These are phyloP conservation scores for Parachaetomium inaequale DNA, from an alignment of 495 filamentous ascomycete species.

Conservation along the genomic window DNA sequence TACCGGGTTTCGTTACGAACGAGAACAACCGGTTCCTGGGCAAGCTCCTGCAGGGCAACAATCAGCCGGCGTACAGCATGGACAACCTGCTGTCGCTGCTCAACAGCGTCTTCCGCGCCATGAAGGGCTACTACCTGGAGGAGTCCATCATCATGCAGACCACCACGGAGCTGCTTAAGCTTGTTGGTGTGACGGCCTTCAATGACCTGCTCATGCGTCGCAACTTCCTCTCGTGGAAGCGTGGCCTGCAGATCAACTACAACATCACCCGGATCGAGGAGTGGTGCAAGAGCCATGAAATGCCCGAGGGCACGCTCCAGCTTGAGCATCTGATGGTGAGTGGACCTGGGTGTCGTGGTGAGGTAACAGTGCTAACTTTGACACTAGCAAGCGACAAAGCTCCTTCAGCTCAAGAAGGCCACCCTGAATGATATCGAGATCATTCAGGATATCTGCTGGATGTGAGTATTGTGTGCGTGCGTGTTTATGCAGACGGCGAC, in stretches of 20 bases:
- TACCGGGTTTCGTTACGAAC: conserved; percentile 97
- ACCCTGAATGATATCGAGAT: conserved; percentile 99
- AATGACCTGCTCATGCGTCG: conserved; percentile 97
- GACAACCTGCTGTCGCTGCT: conserved; percentile 94
- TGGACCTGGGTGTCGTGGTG: background rate
- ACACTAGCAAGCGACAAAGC: conserved; percentile 89
- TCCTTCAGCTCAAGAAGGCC: conserved; percentile 97
- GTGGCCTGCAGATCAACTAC: conserved; percentile 99
- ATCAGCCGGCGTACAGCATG: conserved; percentile 93
- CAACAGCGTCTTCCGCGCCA: conserved; percentile 95
- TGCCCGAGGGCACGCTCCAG: conserved; percentile 97
- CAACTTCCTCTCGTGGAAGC: conserved; percentile 99
- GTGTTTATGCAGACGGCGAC: background rate
- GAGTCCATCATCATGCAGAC: conserved; percentile 94
- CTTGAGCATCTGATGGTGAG: conserved; percentile 96
- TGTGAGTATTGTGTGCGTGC: conserved; percentile 55
- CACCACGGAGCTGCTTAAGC: conserved; percentile 84
- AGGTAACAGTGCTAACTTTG: conserved; percentile 27
- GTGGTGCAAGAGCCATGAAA: conserved; percentile 99
- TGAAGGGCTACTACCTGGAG: conserved; percentile 97
- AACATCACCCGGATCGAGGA: conserved; percentile 99
- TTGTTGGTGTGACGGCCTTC: conserved; percentile 98
- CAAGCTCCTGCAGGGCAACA: conserved; percentile 86
- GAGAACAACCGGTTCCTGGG: conserved; percentile 97
- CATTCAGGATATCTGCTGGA: conserved; percentile 99